A percentile compares a stretch with the other conserved stretches of the same genome.
Evolutionary conservation across 1,284 basidiomycete genomes (phyloP).

Genomic region (Malassezia nana): DNA sequence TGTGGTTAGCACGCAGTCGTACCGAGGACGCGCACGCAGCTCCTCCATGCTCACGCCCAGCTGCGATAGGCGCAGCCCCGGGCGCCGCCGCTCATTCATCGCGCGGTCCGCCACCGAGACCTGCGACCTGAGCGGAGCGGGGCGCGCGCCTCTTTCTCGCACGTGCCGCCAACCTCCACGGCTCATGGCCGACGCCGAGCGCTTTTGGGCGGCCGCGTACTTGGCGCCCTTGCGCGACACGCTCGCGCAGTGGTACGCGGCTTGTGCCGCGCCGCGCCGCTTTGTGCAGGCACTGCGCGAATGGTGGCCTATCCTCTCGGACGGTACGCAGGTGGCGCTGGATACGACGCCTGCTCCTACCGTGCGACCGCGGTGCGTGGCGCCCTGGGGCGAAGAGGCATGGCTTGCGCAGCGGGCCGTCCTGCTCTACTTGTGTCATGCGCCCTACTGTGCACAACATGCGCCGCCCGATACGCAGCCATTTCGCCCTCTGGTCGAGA

Average conservation of each 20-base stretch:
- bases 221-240: slow-evolving; percentile 2
- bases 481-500: slow-evolving; percentile 4
- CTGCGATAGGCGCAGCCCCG: not conserved
- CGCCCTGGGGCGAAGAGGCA: not conserved
- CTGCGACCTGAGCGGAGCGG: not conserved
- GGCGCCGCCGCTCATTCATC: not conserved
- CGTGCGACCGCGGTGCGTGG: not conserved
- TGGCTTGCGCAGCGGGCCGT: slow-evolving; percentile 9
- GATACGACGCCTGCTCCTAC: not conserved
- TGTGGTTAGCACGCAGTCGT: not conserved
- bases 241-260: slow-evolving; percentile 1
- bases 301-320: slow-evolving; percentile 1
- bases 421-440: slow-evolving; percentile 11
- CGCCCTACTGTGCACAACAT: not conserved
- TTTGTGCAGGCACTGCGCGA: not conserved
- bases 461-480: slow-evolving; percentile 1
- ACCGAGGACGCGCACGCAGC: not conserved
- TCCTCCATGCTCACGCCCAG: not conserved
- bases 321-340: slow-evolving; percentile 1
- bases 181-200: slow-evolving; percentile 1
- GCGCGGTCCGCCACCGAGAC: not conserved
- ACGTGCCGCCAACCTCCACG: not conserved
- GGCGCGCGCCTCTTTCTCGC: too few species aligned
- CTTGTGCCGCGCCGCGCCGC: not conserved
- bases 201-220: slow-evolving; percentile 6